Evolutionary conservation across 805 yeast species (phyloP).

Genomic region (Hanseniaspora clermontiae): DNA sequence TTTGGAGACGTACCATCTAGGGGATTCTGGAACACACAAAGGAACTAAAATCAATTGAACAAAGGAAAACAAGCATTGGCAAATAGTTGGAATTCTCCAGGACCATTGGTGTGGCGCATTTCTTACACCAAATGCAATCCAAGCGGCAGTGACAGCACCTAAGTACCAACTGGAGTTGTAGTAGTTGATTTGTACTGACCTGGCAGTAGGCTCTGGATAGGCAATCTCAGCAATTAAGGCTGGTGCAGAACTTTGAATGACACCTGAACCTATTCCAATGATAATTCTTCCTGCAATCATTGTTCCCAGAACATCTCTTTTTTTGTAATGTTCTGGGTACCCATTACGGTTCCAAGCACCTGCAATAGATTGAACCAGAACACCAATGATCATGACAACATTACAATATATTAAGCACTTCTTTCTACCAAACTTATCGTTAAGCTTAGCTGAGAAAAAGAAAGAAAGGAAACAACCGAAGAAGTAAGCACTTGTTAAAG

Average conservation of each 20-base stretch:
- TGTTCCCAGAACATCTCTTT: conserved; percentile 27
- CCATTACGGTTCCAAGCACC: conserved; percentile 22
- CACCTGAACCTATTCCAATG: conserved; percentile 36
- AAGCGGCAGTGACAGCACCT: conserved; percentile 41
- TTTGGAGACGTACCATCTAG: conserved; percentile 33
- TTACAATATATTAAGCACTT: conserved; percentile 20
- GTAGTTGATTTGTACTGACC: conserved; percentile 32
- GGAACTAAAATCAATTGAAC: conserved; percentile 31
- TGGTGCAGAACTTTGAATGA: conserved; percentile 36
- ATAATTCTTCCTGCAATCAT: conserved; percentile 36
- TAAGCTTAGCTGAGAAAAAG: conserved; percentile 22
- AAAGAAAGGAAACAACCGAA: conserved; percentile 32
- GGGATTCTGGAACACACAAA: conserved; percentile 38
- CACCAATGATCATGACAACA: conserved; percentile 17
- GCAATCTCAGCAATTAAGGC: conserved; percentile 39
- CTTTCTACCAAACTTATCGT: conserved; percentile 35
- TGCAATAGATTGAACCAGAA: conserved; percentile 14
- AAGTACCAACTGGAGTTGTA: conserved; percentile 42
- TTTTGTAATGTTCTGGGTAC: conserved; percentile 29
- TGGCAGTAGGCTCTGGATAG: conserved; percentile 33
- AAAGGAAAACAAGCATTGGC: conserved; percentile 39
- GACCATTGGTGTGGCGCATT: conserved; percentile 26
- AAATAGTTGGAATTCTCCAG: conserved; percentile 44
- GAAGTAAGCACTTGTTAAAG: conserved; percentile 31
- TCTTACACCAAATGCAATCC: conserved; percentile 39